These are phyloP conservation scores for Pseudocercospora fuligena DNA, from an alignment of 2,329 filamentous ascomycete genomes.

Conservation along the genomic window DNA sequence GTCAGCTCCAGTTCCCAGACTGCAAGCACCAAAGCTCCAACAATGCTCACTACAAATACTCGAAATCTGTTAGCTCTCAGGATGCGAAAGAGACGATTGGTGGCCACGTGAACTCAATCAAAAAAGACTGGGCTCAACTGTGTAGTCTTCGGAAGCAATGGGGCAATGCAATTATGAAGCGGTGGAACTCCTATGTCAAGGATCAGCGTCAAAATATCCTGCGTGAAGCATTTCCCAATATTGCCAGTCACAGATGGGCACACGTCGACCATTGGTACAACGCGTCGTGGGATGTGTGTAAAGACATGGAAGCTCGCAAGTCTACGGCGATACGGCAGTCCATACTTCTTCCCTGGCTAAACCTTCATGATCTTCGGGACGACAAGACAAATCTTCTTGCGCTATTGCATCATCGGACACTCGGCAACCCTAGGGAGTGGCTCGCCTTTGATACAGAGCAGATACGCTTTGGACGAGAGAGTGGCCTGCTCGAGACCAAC, in stretches of 20 bases:
- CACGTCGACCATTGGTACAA: background rate
- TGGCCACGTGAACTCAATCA: background rate
- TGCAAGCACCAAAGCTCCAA: background rate
- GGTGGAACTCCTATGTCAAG: background rate
- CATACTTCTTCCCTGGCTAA: conserved; percentile 4
- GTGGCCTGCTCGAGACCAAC: conserved; percentile 9
- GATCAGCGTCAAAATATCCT: background rate
- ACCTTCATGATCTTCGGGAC: background rate
- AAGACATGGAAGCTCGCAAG: background rate
- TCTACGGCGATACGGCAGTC: background rate
- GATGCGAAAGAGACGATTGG: background rate
- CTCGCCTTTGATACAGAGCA: background rate
- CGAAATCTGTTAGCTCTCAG: background rate
- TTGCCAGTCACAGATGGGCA: background rate
- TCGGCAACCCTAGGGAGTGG: background rate
- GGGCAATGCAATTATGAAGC: background rate
- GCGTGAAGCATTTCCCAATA: background rate
- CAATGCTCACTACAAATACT: background rate
- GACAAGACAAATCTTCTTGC: background rate
- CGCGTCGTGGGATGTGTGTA: background rate
- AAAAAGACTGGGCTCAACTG: background rate
- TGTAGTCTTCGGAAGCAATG: background rate
- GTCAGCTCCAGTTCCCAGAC: background rate
- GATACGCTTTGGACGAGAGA: conserved; percentile 2
- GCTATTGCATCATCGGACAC: conserved; percentile 1